Evolutionary conservation across 2,329 filamentous ascomycete species (phyloP).

Genomic region (Fusarium sp.): DNA sequence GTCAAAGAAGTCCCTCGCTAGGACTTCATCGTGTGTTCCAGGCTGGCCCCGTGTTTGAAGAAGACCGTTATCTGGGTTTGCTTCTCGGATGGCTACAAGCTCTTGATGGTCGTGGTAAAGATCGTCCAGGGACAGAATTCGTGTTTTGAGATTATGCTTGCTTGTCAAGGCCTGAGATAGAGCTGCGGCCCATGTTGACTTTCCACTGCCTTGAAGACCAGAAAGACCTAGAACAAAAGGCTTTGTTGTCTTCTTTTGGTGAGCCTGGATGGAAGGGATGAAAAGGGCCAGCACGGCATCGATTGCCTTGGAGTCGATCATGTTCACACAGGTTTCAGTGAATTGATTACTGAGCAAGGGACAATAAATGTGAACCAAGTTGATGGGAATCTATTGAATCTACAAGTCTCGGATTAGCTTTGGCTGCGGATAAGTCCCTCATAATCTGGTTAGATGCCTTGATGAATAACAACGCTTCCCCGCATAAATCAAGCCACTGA

Average conservation of each 20-base stretch:
- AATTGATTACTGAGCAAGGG: neutral
- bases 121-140: constrained; percentile 37
- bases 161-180: constrained; percentile 26
- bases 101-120: constrained; percentile 35
- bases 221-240: constrained; percentile 41
- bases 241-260: constrained; percentile 18
- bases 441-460: neutral
- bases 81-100: constrained; percentile 33
- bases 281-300: constrained; percentile 34
- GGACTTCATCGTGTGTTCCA: constrained; percentile 37
- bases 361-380: no score
- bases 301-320: constrained; percentile 41
- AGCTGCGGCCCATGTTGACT: constrained; percentile 44
- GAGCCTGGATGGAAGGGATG: constrained; percentile 29
- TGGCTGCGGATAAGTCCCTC: constrained; percentile 1
- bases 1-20: constrained; percentile 26
- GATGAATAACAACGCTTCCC: constrained; percentile 10
- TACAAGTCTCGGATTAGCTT: no score
- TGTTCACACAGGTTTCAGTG: neutral
- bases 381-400: no score
- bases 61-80: constrained; percentile 33
- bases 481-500: constrained; percentile 12
- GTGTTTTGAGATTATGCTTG: constrained; percentile 33
- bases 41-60: constrained; percentile 39
- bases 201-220: constrained; percentile 43